Base-by-base conservation (phyloP, 2,329 filamentous ascomycete species). In the Penicillium verrucosum region DNA sequence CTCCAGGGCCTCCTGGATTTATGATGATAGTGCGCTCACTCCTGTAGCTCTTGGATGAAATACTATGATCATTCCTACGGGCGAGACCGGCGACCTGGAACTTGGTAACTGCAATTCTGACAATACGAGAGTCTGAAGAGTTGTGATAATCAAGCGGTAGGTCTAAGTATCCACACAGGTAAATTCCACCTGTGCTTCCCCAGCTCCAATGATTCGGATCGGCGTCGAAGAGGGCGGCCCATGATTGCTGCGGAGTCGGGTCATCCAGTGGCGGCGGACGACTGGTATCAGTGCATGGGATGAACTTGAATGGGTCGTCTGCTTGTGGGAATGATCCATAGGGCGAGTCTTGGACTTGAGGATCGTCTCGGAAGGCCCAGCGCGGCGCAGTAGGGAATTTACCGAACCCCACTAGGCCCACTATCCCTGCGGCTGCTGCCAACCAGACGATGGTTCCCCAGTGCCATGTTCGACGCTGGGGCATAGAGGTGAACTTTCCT, bases 21-120 rank as follows among this genome's bases (percentile, higher is more conserved):
- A 63, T 58, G 25, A 61, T 60, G 18, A 63, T 52, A 16, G 60
- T 63, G 18, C 60, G 60, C 18, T 59, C 49, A 51, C 56, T 63
- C 36, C 52, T 61, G 37, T 50, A 49, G 32, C 42, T 46, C 25
- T 45, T 30, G 4, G 16, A 2, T 12, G 46, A 51, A 18, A 23
- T 25, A 16, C 30, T 14, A 4, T 30, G 10, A 9, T 41, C 18
- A 4, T 54, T 41, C 4, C 16, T 29, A 34, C 12, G 14, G 2
- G 40, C 44, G 8, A 61, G 18, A 21, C 59, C 61, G 2, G 54
- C 46, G 30, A 61, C 61, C n/a, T 61, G 61, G 18, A 56, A 63
- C 38, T 60, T 63, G 25, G 54, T 61, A 3, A 63, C 52, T 16
- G 61, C 57, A 54, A 61, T 43, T 25, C 61, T 57, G 10, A 58